These are phyloP conservation scores for Podospora pseudopauciseta DNA, from an alignment of 495 filamentous ascomycete species.

Conservation along the genomic window DNA sequence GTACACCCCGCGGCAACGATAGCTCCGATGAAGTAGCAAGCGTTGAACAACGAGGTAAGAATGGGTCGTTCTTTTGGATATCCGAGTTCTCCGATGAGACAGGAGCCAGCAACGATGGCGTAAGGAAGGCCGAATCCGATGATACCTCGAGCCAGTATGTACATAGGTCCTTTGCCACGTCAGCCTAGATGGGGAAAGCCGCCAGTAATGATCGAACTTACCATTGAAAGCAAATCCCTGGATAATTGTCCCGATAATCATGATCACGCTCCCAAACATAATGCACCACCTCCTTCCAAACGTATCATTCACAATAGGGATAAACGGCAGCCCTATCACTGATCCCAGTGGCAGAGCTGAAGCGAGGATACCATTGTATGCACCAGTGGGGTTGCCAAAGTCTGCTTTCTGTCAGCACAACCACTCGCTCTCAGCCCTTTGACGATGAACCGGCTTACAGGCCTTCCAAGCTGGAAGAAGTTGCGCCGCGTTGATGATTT, in stretches of 20 bases:
- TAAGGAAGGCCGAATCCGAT: conserved; percentile 62
- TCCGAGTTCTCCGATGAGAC: conserved; percentile 60
- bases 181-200: background rate
- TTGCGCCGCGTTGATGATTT: conserved; percentile 66
- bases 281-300: conserved; percentile 57
- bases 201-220: conserved; percentile 18
- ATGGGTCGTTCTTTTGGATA: conserved; percentile 63
- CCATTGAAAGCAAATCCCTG: conserved; percentile 51
- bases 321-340: conserved; percentile 54
- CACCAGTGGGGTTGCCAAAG: conserved; percentile 43
- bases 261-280: conserved; percentile 54
- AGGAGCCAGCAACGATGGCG: conserved; percentile 59
- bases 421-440: background rate
- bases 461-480: conserved; percentile 55
- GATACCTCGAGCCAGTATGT: conserved; percentile 59
- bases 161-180: conserved; percentile 42
- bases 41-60: conserved; percentile 64
- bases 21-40: conserved; percentile 59
- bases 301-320: conserved; percentile 54
- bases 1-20: conserved; percentile 57
- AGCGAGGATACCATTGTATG: conserved; percentile 46
- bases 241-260: conserved; percentile 55
- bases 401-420: conserved; percentile 19
- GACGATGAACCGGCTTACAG: conserved; percentile 47
- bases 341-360: conserved; percentile 45